Base-by-base conservation (phyloP, 495 filamentous ascomycete species). In the Aspergillus ellipticus region DNA sequence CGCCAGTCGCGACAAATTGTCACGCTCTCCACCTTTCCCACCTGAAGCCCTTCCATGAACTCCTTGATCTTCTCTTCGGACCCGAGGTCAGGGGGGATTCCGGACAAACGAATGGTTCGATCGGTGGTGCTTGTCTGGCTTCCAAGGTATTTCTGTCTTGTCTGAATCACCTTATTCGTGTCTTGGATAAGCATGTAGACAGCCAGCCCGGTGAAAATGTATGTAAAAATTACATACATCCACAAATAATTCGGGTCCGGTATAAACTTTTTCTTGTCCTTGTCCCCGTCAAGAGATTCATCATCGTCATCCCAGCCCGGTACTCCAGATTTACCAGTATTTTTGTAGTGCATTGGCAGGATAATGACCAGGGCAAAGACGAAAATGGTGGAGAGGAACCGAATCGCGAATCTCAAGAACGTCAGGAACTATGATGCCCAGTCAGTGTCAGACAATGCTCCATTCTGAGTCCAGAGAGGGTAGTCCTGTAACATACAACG, bases 391-490 rank as follows among this genome's bases (percentile, higher is more conserved):
- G 79, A 71, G 28, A 97, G 84, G 59, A 97, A 88, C 59, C 89
- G 87, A 48, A 92, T 89, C 16, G 94, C 86, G 81, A 96, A 91
- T 65, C 91, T 90, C 74, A 97, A 96, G 74, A 97, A 97, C 20
- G 85, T 83, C 11, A 99, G 79, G 61, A 97, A 96, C 89, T 92
- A 51, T 8, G 33, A n/a, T 10, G 8, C 4, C 21, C 28, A 35
- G 9, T 24, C 13, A 5, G 19, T 16, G 43, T 60, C 52, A 60
- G 58, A 31, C 22, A 54, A 15, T 15, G 24, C 15, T 31, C 2
- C 13, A 29, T 0, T 8, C 19, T 33, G 15, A 28, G 9, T 2
- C 16, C 4, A 9, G 19, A 5, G 6, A 13, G 47, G 13, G 13
- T 26, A 20, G 17, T n/a, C 41, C 33, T 13, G 2, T 39, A 42